phyloP scores from a whole-genome alignment of 2,329 filamentous ascomycete genomes.

The Chaetomiaceae sp. region DNA sequence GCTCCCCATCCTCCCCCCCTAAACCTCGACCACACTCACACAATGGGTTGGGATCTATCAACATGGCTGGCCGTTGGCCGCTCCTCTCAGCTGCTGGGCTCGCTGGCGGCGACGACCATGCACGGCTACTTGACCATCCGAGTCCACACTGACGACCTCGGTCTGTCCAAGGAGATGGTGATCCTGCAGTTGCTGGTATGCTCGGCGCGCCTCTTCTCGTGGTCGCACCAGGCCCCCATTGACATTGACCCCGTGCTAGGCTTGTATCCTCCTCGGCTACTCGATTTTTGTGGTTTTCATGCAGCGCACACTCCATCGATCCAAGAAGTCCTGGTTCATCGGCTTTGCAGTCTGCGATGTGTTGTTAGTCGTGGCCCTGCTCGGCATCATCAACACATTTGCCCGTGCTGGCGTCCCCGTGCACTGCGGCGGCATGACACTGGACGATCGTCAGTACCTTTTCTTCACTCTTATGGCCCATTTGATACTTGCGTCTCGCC shows the following conservation, averaged over 20 bases:
- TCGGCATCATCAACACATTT: conserved; percentile 34
- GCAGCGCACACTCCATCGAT: conserved; percentile 30
- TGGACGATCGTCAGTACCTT: conserved; percentile 21
- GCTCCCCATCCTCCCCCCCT: no score
- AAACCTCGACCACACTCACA: not conserved
- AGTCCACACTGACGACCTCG: conserved; percentile 29
- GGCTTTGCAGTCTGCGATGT: conserved; percentile 32
- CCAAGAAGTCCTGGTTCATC: conserved; percentile 27
- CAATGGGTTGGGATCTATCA: conserved; percentile 31
- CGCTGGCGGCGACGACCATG: conserved; percentile 31
- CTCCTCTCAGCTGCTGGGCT: conserved; percentile 31
- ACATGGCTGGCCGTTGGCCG: conserved; percentile 34
- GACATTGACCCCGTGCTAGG: conserved; percentile 27
- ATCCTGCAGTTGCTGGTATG: conserved; percentile 36
- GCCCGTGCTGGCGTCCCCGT: conserved; percentile 33
- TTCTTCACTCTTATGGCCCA: not conserved
- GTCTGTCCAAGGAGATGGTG: conserved; percentile 29
- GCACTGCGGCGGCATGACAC: conserved; percentile 34
- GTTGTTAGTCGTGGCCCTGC: conserved; percentile 29
- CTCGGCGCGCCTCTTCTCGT: not conserved
- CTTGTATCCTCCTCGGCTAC: conserved; percentile 31
- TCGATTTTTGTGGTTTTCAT: conserved; percentile 32
- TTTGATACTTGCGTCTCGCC: not conserved
- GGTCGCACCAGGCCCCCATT: conserved; percentile 7
- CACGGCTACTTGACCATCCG: conserved; percentile 35